A percentile compares a stretch with the other conserved stretches of the same genome.
Evolutionary conservation across 2,329 filamentous ascomycete genomes (phyloP).

Genomic region (Aulographum hederae): DNA sequence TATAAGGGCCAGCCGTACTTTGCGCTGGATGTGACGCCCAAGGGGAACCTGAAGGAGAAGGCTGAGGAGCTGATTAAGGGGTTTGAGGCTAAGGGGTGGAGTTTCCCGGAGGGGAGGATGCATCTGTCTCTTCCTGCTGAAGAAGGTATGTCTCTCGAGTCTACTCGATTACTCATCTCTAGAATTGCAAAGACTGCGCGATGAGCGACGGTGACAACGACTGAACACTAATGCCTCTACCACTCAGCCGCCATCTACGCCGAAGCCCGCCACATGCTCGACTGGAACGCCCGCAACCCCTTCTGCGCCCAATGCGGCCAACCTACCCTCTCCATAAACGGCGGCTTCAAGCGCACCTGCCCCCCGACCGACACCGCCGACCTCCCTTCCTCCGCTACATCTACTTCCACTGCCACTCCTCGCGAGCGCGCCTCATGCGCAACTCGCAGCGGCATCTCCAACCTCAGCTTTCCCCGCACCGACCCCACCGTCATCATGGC

Average conservation of each 20-base stretch:
- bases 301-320: conserved; percentile 85
- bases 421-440: conserved; percentile 50
- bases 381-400: conserved; percentile 19
- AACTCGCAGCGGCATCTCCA: conserved; percentile 71
- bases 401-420: conserved; percentile 18
- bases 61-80: conserved; percentile 41
- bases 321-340: conserved; percentile 60
- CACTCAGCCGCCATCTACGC: conserved; percentile 75
- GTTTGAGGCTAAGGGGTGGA: conserved; percentile 41
- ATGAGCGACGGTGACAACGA: no score
- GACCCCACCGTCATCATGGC: conserved; percentile 94
- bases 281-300: conserved; percentile 87
- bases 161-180: not conserved
- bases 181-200: no score
- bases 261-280: conserved; percentile 69
- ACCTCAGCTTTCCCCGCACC: conserved; percentile 79
- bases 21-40: conserved; percentile 72
- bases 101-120: conserved; percentile 49
- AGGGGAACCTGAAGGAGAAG: conserved; percentile 40
- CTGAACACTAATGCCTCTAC: no score
- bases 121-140: conserved; percentile 40
- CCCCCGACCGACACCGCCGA: conserved; percentile 46
- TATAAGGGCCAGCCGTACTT: conserved; percentile 76
- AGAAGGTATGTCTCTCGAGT: conserved; percentile 31
- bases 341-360: conserved; percentile 65